A percentile compares a stretch with the other conserved stretches of the same genome.
Evolutionary conservation across 1,139 yeast genomes (phyloP).

Genomic region (Taiozyma onychis): DNA sequence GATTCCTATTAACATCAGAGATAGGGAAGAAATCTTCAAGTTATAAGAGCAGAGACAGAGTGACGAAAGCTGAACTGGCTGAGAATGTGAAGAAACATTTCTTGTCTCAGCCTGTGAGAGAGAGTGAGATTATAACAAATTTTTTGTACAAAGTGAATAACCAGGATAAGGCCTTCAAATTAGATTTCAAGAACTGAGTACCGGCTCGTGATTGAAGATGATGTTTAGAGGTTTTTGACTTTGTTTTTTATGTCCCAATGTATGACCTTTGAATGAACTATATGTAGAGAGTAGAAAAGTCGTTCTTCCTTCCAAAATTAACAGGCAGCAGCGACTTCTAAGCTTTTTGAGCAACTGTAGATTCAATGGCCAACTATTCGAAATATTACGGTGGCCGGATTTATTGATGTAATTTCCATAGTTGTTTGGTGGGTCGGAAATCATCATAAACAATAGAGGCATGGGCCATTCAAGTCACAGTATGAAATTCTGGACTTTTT

Average conservation of each 20-base stretch:
- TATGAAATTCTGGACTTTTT: too few species aligned
- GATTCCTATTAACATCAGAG: conserved; percentile 53
- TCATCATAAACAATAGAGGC: too few species aligned
- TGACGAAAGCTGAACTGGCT: conserved; percentile 52
- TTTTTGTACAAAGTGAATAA: conserved; percentile 72
- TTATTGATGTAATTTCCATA: too few species aligned
- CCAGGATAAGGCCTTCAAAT: conserved; percentile 24
- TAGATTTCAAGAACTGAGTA: conserved; percentile 13
- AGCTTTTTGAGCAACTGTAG: too few species aligned
- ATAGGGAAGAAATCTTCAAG: conserved; percentile 61
- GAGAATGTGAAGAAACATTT: conserved; percentile 58
- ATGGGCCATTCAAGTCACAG: too few species aligned
- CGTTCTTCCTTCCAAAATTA: background rate
- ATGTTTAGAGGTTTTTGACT: background rate
- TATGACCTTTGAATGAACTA: background rate
- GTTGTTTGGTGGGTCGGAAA: too few species aligned
- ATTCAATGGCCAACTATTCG: too few species aligned
- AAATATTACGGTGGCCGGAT: too few species aligned
- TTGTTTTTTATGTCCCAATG: background rate
- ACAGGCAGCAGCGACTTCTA: background rate
- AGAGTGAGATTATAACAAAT: conserved; percentile 72
- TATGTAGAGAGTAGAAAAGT: background rate
- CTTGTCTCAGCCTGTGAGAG: conserved; percentile 53
- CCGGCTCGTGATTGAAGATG: background rate
- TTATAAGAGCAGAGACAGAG: conserved; percentile 36